Evolutionary conservation across 306 rosid genomes (phyloP).

Genomic region (Bauhinia variegata): DNA sequence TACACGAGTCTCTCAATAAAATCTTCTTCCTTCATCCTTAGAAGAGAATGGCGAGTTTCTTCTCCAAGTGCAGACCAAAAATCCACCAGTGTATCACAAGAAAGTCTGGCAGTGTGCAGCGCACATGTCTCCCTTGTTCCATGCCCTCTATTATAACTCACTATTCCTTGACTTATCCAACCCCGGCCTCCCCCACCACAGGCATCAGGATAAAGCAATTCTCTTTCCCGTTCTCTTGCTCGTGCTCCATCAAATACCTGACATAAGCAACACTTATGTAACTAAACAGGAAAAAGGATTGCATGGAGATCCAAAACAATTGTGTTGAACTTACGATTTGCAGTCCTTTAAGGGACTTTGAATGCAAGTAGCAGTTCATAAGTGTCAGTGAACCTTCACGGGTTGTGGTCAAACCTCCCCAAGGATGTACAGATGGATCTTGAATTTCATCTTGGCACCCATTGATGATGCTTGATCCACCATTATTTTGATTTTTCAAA

Average conservation of each 20-base stretch:
- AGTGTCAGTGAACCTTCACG: constrained; percentile 91
- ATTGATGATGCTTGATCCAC: constrained; percentile 49
- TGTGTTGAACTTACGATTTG: constrained; percentile 67
- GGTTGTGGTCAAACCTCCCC: constrained; percentile 95
- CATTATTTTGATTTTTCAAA: constrained; percentile 57
- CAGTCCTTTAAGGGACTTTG: constrained; percentile 78
- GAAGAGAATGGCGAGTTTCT: constrained; percentile 91
- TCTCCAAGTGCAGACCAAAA: constrained; percentile 99
- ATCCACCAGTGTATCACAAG: constrained; percentile 95
- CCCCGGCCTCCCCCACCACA: constrained; percentile 99
- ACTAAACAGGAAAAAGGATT: constrained; percentile 25
- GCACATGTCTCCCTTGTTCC: constrained; percentile 98
- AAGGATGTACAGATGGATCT: constrained; percentile 94
- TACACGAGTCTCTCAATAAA: constrained; percentile 96
- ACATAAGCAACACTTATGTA: constrained; percentile 43
- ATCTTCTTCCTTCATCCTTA: constrained; percentile 99
- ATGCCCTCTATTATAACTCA: constrained; percentile 88
- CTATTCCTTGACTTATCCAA: constrained; percentile 98
- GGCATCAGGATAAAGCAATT: constrained; percentile 97
- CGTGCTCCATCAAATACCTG: constrained; percentile 98
- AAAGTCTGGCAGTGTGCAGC: constrained; percentile 94
- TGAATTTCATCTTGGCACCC: constrained; percentile 79
- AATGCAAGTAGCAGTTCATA: constrained; percentile 80
- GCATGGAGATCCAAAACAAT: constrained; percentile 17
- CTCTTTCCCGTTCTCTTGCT: constrained; percentile 96